A percentile compares a stretch with the other conserved stretches of the same genome.
phyloP scores from a whole-genome alignment of 208 protist species.

The Trypanosoma scelopori region DNA sequence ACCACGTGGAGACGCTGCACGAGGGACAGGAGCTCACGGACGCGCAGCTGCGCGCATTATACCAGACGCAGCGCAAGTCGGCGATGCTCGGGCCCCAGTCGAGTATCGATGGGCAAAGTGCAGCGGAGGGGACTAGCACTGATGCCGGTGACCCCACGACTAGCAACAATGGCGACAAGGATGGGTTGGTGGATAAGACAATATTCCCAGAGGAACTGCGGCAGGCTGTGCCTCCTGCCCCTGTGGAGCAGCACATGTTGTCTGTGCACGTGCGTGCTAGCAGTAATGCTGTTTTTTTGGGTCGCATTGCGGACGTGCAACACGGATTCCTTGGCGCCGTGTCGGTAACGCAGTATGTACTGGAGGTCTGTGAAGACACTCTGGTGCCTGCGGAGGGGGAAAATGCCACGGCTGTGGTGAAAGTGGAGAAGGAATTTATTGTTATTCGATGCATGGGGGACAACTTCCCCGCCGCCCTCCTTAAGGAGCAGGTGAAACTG shows the following conservation, averaged over 20 bases:
- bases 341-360: slow-evolving; percentile 65
- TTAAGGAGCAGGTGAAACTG: slow-evolving; percentile 49
- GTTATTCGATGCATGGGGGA: slow-evolving; percentile 70
- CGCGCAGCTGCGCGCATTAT: slow-evolving; percentile 38
- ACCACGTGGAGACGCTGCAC: slow-evolving; percentile 57
- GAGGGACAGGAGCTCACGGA: slow-evolving; percentile 32
- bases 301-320: slow-evolving; percentile 69
- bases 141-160: background rate
- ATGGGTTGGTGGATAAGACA: background rate
- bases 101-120: background rate
- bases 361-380: slow-evolving; percentile 31
- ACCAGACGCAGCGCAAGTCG: slow-evolving; percentile 24
- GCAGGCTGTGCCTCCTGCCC: slow-evolving; percentile 14
- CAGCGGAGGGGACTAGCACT: slow-evolving; percentile 9
- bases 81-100: slow-evolving; percentile 17
- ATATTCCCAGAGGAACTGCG: slow-evolving; percentile 20
- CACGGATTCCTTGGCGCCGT: slow-evolving; percentile 55
- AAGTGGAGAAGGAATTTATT: slow-evolving; percentile 61
- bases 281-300: slow-evolving; percentile 61
- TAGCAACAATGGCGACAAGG: background rate
- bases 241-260: slow-evolving; percentile 26
- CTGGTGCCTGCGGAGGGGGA: background rate
- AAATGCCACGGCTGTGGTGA: background rate
- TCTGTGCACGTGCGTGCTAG: slow-evolving; percentile 58
- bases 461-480: slow-evolving; percentile 40